Evolutionary conservation across 495 filamentous ascomycete species (phyloP).

Genomic region (Penicillium riverlandense): DNA sequence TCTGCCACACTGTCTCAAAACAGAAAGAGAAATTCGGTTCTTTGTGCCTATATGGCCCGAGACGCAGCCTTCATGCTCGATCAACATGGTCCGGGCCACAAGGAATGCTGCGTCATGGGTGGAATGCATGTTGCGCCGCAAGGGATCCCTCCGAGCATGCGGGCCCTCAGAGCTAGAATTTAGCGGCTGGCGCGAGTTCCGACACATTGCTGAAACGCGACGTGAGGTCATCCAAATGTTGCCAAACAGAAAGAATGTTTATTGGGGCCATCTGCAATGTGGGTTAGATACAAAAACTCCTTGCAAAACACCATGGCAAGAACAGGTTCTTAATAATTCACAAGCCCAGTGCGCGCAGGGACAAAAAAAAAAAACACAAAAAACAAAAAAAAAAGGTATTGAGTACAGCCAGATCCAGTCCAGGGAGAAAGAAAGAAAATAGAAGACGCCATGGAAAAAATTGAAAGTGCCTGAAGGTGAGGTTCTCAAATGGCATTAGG

Average conservation of each 20-base stretch:
- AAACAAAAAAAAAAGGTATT: too few relatives aligned
- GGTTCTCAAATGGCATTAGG: conserved; percentile 11
- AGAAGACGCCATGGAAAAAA: neutral
- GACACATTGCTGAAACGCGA: neutral
- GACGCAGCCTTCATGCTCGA: too few relatives aligned
- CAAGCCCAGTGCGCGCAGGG: too few relatives aligned
- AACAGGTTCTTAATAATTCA: too few relatives aligned
- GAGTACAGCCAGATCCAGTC: neutral
- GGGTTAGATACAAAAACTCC: conserved; percentile 13
- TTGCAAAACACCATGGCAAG: neutral
- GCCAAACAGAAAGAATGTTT: conserved; percentile 14
- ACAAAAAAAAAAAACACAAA: too few relatives aligned
- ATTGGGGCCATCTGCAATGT: conserved; percentile 11
- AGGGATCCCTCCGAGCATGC: conserved; percentile 3
- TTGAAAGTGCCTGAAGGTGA: too few relatives aligned
- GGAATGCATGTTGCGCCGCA: conserved; percentile 15
- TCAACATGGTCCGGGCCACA: conserved; percentile 2
- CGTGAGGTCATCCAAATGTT: conserved; percentile 13
- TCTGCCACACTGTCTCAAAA: neutral
- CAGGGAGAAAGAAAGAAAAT: neutral
- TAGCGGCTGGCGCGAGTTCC: neutral
- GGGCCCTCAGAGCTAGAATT: neutral
- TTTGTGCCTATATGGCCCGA: conserved; percentile 4
- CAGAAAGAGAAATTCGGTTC: neutral
- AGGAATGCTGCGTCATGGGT: conserved; percentile 19